Conservation (phyloP, 805 yeast genomes). For the Wickerhamomyces silvicola region DNA sequence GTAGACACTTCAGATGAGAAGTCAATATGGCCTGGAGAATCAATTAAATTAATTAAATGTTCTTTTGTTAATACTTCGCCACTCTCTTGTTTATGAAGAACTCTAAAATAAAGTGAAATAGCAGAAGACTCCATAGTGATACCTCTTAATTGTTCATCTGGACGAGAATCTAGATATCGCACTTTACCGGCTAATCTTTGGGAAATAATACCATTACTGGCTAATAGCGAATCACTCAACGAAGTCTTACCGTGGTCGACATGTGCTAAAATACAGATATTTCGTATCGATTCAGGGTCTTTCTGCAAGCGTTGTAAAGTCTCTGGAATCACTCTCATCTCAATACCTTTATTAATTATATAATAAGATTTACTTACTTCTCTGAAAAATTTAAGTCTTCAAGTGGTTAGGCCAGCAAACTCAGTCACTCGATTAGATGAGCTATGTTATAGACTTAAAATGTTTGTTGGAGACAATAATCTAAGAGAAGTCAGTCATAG, state of each 20-base stretch:
- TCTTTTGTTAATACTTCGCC: constrained; percentile 51
- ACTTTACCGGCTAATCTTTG: constrained; percentile 94
- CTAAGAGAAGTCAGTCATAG: too few species aligned
- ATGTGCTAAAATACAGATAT: constrained; percentile 94
- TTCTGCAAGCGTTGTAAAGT: constrained; percentile 62
- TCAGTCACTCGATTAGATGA: too few species aligned
- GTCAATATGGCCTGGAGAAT: constrained; percentile 99
- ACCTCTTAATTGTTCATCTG: constrained; percentile 93
- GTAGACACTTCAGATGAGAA: constrained; percentile 95
- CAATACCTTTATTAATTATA: background rate
- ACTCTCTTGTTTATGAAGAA: constrained; percentile 39
- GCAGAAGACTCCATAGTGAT: constrained; percentile 98
- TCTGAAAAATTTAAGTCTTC: constrained; percentile 5
- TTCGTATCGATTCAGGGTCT: constrained; percentile 66
- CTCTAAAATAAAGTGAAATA: constrained; percentile 83
- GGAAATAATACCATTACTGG: constrained; percentile 94
- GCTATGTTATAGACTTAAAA: too few species aligned
- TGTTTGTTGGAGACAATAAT: too few species aligned
- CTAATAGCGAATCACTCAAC: constrained; percentile 82
- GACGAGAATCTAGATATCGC: constrained; percentile 85
- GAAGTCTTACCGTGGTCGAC: constrained; percentile 99
- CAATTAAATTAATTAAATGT: constrained; percentile 84
- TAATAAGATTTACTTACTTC: constrained; percentile 2
- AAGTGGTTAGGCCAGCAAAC: too few species aligned
- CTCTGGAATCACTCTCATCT: constrained; percentile 55